Evolutionary conservation across 1,284 basidiomycete genomes (phyloP).

Genomic region (Cutaneotrichosporon cyanovorans): DNA sequence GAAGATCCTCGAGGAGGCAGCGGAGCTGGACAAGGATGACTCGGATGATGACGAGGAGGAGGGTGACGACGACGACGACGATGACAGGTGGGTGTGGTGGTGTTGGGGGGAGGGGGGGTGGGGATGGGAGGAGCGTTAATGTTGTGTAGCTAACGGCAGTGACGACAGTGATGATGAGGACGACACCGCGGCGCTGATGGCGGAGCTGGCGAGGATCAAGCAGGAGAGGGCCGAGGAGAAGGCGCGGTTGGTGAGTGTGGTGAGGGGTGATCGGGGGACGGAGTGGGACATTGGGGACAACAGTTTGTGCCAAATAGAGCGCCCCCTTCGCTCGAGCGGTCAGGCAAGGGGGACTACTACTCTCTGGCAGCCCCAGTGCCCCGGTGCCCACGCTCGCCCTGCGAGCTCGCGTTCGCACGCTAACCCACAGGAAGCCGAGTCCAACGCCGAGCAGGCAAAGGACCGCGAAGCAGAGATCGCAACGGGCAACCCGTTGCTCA

Average conservation of each 20-base stretch:
- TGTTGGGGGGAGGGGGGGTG: no score
- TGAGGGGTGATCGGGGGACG: no score
- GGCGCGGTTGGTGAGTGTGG: slow-evolving; percentile 52
- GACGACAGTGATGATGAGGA: slow-evolving; percentile 59
- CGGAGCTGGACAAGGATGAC: slow-evolving; percentile 80
- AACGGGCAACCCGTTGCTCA: slow-evolving; percentile 73
- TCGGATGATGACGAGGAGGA: slow-evolving; percentile 52
- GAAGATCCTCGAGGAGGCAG: slow-evolving; percentile 70
- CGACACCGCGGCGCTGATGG: slow-evolving; percentile 82
- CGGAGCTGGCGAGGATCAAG: slow-evolving; percentile 92
- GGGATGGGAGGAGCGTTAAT: no score
- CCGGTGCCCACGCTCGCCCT: no score
- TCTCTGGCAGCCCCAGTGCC: no score
- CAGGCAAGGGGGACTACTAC: no score
- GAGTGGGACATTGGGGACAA: no score
- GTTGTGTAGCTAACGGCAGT: slow-evolving; percentile 33
- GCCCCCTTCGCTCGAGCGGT: no score
- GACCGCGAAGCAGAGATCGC: slow-evolving; percentile 72
- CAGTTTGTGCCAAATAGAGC: no score
- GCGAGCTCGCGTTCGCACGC: no score
- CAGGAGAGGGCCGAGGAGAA: slow-evolving; percentile 89
- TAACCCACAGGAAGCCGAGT: slow-evolving; percentile 57
- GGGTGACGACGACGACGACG: slow-evolving; percentile 33
- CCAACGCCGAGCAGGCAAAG: slow-evolving; percentile 59
- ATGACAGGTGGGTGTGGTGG: slow-evolving; percentile 37